A percentile compares a stretch with the other conserved stretches of the same genome.
These are phyloP conservation scores for Vaccinium darrowii DNA, from an alignment of 148 eudicot species.

Conservation along the genomic window DNA sequence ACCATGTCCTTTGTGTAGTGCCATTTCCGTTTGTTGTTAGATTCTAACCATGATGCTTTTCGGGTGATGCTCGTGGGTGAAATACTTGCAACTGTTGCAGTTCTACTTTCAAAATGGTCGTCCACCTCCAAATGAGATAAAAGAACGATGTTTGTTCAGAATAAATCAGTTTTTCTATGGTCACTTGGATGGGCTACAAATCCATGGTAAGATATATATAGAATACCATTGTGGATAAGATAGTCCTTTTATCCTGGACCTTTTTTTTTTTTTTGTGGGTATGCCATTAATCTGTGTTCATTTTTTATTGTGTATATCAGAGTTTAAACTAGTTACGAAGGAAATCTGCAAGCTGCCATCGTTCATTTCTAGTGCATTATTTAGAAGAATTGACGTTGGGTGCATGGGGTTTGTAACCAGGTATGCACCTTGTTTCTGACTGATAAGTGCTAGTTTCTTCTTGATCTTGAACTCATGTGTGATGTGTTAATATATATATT, in stretches of 20 bases:
- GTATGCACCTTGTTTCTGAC: slow-evolving; percentile 30
- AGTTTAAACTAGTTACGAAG: slow-evolving; percentile 80
- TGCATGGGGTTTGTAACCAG: slow-evolving; percentile 83
- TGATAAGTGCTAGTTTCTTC: background rate
- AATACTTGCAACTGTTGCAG: slow-evolving; percentile 40
- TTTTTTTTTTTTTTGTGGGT: slow-evolving; percentile 9
- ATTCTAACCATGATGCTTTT: slow-evolving; percentile 1
- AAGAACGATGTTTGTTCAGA: slow-evolving; percentile 83
- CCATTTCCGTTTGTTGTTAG: background rate
- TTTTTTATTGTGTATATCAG: slow-evolving; percentile 41
- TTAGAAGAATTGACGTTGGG: slow-evolving; percentile 71
- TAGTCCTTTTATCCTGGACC: background rate
- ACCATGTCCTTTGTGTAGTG: background rate
- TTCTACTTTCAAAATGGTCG: slow-evolving; percentile 94
- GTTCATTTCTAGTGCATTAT: slow-evolving; percentile 80
- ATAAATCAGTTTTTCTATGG: slow-evolving; percentile 90
- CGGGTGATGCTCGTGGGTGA: slow-evolving; percentile 9
- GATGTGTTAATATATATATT: background rate
- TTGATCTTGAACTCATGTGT: background rate
- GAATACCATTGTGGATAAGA: background rate
- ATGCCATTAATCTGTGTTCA: slow-evolving; percentile 18
- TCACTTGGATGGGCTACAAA: slow-evolving; percentile 79
- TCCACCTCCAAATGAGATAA: slow-evolving; percentile 87
- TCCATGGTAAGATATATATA: slow-evolving; percentile 59
- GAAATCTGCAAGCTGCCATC: slow-evolving; percentile 98